Percentiles rank a stretch among this genome's conserved stretches.
phyloP scores from a whole-genome alignment of 75 land plant genomes.

The Pinus taeda region DNA sequence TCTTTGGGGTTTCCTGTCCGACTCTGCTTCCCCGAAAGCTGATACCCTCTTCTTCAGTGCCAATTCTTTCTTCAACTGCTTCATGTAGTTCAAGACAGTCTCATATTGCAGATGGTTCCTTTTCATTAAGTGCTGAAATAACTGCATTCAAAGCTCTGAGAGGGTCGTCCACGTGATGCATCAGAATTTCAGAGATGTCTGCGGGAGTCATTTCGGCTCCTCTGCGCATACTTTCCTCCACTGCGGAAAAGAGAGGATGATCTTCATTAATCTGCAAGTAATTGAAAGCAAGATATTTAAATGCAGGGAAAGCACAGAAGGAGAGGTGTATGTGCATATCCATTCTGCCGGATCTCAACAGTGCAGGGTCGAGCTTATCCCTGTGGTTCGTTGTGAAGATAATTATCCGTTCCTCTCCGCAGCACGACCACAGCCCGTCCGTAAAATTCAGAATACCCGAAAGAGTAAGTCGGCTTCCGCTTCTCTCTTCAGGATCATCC shows the following conservation, averaged over 20 bases:
- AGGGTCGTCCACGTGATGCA: not conserved
- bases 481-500: slow-evolving; percentile 17
- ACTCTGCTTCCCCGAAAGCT: no score
- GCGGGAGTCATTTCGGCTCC: slow-evolving; percentile 61
- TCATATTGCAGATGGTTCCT: no score
- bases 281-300: slow-evolving; percentile 60
- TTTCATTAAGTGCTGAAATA: no score
- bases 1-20: no score
- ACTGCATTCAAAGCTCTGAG: no score
- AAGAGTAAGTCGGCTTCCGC: slow-evolving; percentile 29
- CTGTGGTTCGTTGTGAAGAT: slow-evolving; percentile 77
- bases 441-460: slow-evolving; percentile 80
- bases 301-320: slow-evolving; percentile 55
- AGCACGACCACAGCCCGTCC: slow-evolving; percentile 83
- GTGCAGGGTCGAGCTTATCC: slow-evolving; percentile 69
- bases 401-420: slow-evolving; percentile 63
- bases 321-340: slow-evolving; percentile 76
- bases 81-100: no score
- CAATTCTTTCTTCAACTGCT: no score
- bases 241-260: slow-evolving; percentile 31
- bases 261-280: slow-evolving; percentile 38
- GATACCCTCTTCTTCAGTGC: no score
- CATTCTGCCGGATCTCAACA: slow-evolving; percentile 71
- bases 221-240: slow-evolving; percentile 27
- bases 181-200: slow-evolving; percentile 53